Conservation (phyloP, 345 rosid genomes). For the Eucalyptus grandis region DNA sequence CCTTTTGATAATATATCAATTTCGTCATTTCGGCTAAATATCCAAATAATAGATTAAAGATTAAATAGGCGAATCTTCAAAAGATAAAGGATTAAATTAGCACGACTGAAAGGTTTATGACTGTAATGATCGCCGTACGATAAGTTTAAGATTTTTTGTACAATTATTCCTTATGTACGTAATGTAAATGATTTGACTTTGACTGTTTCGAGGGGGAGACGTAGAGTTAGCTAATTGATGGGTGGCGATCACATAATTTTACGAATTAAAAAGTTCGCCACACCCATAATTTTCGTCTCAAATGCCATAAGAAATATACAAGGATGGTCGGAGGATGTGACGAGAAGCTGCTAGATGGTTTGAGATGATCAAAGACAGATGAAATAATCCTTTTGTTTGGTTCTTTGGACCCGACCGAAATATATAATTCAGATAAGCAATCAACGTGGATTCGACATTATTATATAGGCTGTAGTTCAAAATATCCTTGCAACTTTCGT, state of each 20-base stretch:
- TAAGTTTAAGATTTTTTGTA: neutral
- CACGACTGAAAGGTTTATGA: fast-evolving
- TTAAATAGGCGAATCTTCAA: too few species aligned
- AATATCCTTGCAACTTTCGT: neutral
- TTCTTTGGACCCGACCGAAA: neutral
- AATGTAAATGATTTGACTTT: neutral
- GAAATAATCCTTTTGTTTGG: neutral
- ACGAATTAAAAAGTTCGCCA: neutral
- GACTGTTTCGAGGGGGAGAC: neutral
- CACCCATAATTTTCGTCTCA: neutral
- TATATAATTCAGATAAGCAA: neutral
- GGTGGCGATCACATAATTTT: neutral
- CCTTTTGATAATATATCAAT: neutral
- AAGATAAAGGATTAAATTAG: too few species aligned
- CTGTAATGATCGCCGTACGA: fast-evolving
- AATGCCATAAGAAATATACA: neutral
- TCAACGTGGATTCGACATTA: neutral
- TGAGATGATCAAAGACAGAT: neutral
- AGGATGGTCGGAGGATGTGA: neutral
- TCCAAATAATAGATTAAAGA: neutral
- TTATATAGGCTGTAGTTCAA: neutral
- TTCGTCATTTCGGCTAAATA: neutral
- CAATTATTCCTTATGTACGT: neutral
- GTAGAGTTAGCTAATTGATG: neutral
- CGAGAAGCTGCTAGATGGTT: neutral